Percentiles rank a stretch among this genome's conserved stretches.
These are phyloP conservation scores for Hawksworthiomyces lignivorus DNA, from an alignment of 2,329 filamentous ascomycete species.

Conservation along the genomic window DNA sequence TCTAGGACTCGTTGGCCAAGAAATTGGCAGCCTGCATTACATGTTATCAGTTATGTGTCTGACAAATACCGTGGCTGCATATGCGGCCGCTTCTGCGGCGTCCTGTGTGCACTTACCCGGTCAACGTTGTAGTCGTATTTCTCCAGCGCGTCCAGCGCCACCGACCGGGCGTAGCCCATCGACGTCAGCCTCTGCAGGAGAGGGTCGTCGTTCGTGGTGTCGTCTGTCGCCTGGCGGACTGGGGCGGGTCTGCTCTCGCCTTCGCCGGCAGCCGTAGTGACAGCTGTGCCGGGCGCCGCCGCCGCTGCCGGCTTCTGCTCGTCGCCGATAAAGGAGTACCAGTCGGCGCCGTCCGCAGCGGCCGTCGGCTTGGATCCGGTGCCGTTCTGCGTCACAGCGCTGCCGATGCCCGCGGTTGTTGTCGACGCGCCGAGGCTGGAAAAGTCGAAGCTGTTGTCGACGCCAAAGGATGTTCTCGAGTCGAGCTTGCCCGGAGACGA, in stretches of 20 bases:
- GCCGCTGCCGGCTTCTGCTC: conserved; percentile 15
- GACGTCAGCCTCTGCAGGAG: conserved; percentile 81
- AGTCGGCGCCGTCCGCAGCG: conserved; percentile 58
- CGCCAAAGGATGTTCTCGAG: conserved; percentile 31
- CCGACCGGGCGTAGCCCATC: conserved; percentile 76
- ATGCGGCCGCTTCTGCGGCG: background rate
- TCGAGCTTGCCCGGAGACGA: conserved; percentile 54
- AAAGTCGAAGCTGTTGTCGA: conserved; percentile 54
- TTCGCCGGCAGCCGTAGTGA: conserved; percentile 14
- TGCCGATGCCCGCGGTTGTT: conserved; percentile 18
- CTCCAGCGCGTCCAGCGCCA: conserved; percentile 74
- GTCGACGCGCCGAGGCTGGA: conserved; percentile 32
- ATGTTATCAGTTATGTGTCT: conserved; percentile 1
- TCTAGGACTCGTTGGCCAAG: conserved; percentile 5
- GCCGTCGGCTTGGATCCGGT: conserved; percentile 26
- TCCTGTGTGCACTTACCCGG: conserved; percentile 57
- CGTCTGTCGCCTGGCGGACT: conserved; percentile 58
- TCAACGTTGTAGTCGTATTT: conserved; percentile 95
- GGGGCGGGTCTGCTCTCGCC: conserved; percentile 18
- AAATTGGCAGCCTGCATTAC: conserved; percentile 1
- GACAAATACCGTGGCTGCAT: too few relatives aligned
- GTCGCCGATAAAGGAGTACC: conserved; percentile 34
- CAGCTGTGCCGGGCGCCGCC: conserved; percentile 15
- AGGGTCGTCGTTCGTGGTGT: conserved; percentile 80
- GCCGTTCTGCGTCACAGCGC: conserved; percentile 25